phyloP scores from a whole-genome alignment of 2,329 filamentous ascomycete genomes.

The Westerdykella sp. region DNA sequence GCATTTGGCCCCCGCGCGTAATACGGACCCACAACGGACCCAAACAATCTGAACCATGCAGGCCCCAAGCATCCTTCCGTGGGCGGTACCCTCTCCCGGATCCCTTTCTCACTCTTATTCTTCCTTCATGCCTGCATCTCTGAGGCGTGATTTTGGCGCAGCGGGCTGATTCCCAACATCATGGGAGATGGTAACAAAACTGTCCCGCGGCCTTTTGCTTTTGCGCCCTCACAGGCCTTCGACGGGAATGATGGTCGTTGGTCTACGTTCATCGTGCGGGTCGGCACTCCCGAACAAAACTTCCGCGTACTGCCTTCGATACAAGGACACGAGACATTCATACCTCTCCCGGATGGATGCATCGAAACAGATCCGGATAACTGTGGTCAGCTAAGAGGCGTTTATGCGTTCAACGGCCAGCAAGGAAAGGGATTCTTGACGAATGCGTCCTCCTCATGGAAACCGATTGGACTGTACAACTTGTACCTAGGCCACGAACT shows the following conservation, averaged over 20 bases:
- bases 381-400: conserved; percentile 9
- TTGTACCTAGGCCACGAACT: conserved; percentile 7
- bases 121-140: neutral
- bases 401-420: conserved; percentile 9
- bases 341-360: conserved; percentile 14
- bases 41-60: too few species aligned
- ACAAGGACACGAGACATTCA: conserved; percentile 10
- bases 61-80: too few species aligned
- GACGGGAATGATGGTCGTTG: conserved; percentile 9
- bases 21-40: too few species aligned
- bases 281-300: conserved; percentile 23
- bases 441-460: conserved; percentile 10
- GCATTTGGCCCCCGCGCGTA: too few species aligned
- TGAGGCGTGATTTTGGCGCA: neutral
- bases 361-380: conserved; percentile 1
- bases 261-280: conserved; percentile 23
- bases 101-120: too few species aligned
- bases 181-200: conserved; percentile 2
- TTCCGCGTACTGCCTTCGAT: conserved; percentile 29
- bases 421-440: conserved; percentile 9
- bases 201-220: conserved; percentile 6
- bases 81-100: too few species aligned
- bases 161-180: conserved; percentile 7
- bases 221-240: conserved; percentile 2
- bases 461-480: conserved; percentile 13